Evolutionary conservation across 2,329 filamentous ascomycete species (phyloP).

Genomic region (Botrytis medusae): DNA sequence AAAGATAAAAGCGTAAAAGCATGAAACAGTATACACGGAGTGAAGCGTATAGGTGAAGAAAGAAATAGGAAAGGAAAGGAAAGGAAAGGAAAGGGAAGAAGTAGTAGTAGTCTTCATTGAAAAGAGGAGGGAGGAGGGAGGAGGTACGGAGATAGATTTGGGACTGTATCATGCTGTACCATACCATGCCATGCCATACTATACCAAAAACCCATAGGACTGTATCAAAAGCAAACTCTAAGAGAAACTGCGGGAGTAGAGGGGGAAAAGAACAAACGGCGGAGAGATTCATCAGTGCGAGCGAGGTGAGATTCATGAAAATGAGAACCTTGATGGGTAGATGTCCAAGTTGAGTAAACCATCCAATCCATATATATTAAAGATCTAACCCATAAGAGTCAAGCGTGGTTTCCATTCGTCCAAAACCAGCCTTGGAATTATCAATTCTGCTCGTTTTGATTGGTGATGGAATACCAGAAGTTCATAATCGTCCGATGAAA

Average conservation of each 20-base stretch:
- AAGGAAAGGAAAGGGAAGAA: background rate
- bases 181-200: background rate
- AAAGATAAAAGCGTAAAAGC: background rate
- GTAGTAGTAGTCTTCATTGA: background rate
- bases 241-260: background rate
- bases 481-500: background rate
- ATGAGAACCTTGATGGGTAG: slow-evolving; percentile 18
- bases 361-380: background rate
- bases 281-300: background rate
- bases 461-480: background rate
- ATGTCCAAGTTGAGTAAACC: background rate
- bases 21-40: background rate
- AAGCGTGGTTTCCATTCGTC: background rate
- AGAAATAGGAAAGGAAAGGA: background rate
- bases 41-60: background rate
- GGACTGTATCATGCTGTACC: background rate
- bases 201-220: background rate
- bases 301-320: background rate
- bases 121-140: background rate
- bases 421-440: background rate
- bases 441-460: background rate
- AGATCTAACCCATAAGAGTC: background rate
- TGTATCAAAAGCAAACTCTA: background rate
- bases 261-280: background rate
- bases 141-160: background rate